Base-by-base conservation (phyloP, 352 stramenopile species). In the Plasmopara muralis region DNA sequence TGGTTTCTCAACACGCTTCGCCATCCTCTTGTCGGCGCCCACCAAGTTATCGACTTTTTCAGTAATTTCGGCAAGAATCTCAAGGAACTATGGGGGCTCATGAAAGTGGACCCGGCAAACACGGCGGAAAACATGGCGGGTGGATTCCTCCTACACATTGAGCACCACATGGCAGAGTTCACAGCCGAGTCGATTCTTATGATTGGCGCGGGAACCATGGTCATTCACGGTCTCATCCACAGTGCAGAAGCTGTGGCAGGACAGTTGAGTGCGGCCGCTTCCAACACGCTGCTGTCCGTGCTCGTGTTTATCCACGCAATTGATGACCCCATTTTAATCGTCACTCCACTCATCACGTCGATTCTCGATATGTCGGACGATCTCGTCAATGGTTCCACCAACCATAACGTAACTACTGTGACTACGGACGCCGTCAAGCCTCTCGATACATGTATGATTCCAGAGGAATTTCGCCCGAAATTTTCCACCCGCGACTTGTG, bases 251-350 rank as follows among this genome's bases (percentile, higher is more conserved):
- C 40, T 1, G 16, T 67, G 0, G 62, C 62, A 7, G 59, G 59
- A 18, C 18, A 42, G 1, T 55, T 67, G 53, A 67, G 54, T 47
- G 57, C 52, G n/a, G 8, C n/a, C 2, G 43, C 62, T 12, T 63
- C 59, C 2, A 51, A 43, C 2, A 39, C 57, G 1, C 39, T 67
- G 9, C 29, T 67, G 31, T 60, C 53, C 9, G 59, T 62, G 14
- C 49, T 67, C 2, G 51, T 67, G 43, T 67, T 67, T 20, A 58
- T 67, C 28, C 59, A 67, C 40, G 41, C 45, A 2, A 60, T 67
- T 31, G 59, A 67, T 33, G 53, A 67, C 30, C 59, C 59, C 12
- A 59, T 66, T 29, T 62, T 55, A 14, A 61, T 66, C 29, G 54
- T 67, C 25, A 67, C 60, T 5, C 60, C 60, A 1, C 55, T 67